Evolutionary conservation across 2,329 filamentous ascomycete genomes (phyloP).

Genomic region (Coniochaeta sp.): DNA sequence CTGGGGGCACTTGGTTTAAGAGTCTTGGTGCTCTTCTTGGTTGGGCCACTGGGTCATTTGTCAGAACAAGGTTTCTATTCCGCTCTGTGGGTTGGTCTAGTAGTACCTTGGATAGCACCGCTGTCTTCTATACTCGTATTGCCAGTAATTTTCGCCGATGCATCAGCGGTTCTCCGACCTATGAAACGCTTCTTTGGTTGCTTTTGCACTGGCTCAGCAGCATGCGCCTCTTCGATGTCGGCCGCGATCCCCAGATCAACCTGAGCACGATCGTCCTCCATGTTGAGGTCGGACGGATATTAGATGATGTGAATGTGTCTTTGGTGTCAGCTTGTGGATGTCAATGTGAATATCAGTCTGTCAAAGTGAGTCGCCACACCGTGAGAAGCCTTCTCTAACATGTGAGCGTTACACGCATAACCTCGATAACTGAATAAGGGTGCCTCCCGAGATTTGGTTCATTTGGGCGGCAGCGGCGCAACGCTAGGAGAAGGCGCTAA

Average conservation of each 20-base stretch:
- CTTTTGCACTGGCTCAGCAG: constrained; percentile 33
- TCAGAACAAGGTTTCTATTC: constrained; percentile 6
- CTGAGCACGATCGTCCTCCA: constrained; percentile 70
- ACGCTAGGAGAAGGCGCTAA: not conserved
- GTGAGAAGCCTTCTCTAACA: not conserved
- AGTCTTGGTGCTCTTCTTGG: constrained; percentile 68
- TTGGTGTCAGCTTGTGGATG: not conserved
- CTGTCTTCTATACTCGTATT: constrained; percentile 44
- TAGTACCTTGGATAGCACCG: constrained; percentile 61
- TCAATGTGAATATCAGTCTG: not conserved
- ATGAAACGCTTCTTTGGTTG: constrained; percentile 92
- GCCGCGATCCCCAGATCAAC: constrained; percentile 64
- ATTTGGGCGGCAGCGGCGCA: not conserved
- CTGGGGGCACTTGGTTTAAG: constrained; percentile 83
- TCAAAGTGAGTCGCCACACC: not conserved
- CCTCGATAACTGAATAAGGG: not conserved
- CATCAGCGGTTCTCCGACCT: constrained; percentile 67
- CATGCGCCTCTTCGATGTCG: constrained; percentile 47
- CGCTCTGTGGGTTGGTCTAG: not conserved
- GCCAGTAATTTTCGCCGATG: constrained; percentile 38
- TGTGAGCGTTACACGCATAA: not conserved
- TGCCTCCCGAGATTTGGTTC: no score
- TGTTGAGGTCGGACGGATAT: constrained; percentile 22
- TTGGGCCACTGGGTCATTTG: constrained; percentile 52
- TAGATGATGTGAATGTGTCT: not conserved